Base-by-base conservation (phyloP, 1,284 basidiomycete genomes). In the Cutaneotrichosporon sp. region DNA sequence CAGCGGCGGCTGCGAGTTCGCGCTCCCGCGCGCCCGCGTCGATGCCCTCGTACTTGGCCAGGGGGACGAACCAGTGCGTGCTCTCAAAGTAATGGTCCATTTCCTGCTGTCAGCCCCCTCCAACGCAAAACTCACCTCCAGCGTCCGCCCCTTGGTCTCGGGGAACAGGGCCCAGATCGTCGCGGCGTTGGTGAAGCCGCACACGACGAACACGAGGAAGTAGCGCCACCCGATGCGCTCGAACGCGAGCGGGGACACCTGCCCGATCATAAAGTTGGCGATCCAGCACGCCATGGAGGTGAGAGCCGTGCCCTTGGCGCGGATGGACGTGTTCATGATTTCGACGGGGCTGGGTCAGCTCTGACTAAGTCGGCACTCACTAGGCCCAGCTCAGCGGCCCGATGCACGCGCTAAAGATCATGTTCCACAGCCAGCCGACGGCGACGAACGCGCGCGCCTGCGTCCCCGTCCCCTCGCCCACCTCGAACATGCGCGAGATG, bases 121-220 rank as follows among this genome's bases (percentile, higher is more conserved):
- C n/a, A n/a, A n/a, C n/a, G n/a, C n/a, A n/a, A n/a, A n/a, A 36
- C 34, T 36, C 16, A 36, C 34, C 34, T 77, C 70, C 52, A 72
- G 34, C 0, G 84, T 85, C 24, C 67, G 54, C 18, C 71, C 75
- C 59, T 72, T 72, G 29, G 76, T 76, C 67, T 78, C 79, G 31
- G 78, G 79, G 67, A 77, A 75, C 63, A 80, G 70, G 27, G 72
- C 77, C 82, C 83, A 87, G 68, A 87, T 83, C 64, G 84, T 84
- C 6, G 87, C 67, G 0, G 86, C 85, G 69, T 87, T 87, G 14
- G 85, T 84, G 74, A 86, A 84, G 10, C 83, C 81, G 69, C 84
- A 85, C 56, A 88, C 83, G 2, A 85, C 85, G 62, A 87, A 87
- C 22, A 87, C 83, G 46, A 87, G 79, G 72, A 82, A 82, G 72